Percentiles rank a stretch among this genome's conserved stretches.
phyloP scores from a whole-genome alignment of 345 rosid species.

The Nasturtium officinale region DNA sequence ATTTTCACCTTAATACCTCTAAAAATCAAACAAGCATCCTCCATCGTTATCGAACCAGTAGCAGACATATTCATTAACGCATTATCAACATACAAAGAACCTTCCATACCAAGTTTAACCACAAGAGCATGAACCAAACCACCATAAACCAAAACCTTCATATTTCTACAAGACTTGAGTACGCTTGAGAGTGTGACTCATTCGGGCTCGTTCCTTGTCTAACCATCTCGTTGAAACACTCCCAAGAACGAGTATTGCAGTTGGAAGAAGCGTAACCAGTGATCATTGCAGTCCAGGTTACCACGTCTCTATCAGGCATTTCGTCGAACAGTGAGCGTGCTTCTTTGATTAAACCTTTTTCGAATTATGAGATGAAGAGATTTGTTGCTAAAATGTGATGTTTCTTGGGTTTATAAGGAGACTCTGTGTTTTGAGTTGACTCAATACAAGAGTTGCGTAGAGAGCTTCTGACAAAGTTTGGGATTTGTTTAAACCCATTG shows the following conservation, averaged over 20 bases:
- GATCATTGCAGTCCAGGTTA: conserved; percentile 42
- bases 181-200: conserved; percentile 68
- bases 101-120: conserved; percentile 62
- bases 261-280: conserved; percentile 51
- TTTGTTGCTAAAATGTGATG: conserved; percentile 70
- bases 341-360: conserved; percentile 74
- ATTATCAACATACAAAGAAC: conserved; percentile 68
- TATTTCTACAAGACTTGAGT: conserved; percentile 72
- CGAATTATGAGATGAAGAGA: conserved; percentile 56
- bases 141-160: conserved; percentile 58
- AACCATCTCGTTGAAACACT: conserved; percentile 63
- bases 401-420: conserved; percentile 50
- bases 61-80: conserved; percentile 78
- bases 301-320: conserved; percentile 44
- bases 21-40: conserved; percentile 63
- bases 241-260: conserved; percentile 54
- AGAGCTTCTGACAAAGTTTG: conserved; percentile 48
- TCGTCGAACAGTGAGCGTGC: conserved; percentile 54
- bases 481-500: conserved; percentile 44
- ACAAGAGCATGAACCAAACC: conserved; percentile 66
- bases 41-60: conserved; percentile 60
- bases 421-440: conserved; percentile 21
- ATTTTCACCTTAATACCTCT: conserved; percentile 54
- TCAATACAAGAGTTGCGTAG: conserved; percentile 44
- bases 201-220: conserved; percentile 53